Conservation (phyloP, 768 basidiomycete genomes). For the Tylopilus felleus region DNA sequence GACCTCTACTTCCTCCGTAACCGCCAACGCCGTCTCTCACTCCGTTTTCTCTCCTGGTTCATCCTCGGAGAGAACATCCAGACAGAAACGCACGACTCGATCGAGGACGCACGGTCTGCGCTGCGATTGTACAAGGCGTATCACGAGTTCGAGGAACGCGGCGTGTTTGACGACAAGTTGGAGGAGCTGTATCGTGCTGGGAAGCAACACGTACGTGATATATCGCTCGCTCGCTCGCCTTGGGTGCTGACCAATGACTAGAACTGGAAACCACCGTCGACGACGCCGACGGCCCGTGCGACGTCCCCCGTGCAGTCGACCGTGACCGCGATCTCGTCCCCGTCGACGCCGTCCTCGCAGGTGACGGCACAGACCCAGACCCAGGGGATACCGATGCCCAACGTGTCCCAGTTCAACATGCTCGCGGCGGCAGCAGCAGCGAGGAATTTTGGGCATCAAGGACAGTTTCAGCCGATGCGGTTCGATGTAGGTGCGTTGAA, state of each 20-base stretch:
- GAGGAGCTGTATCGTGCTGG: slow-evolving; percentile 83
- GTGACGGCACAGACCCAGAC: neutral
- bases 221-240: too few species aligned
- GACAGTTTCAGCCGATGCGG: slow-evolving; percentile 21
- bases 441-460: slow-evolving; percentile 23
- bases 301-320: neutral
- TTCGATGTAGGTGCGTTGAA: slow-evolving; percentile 16
- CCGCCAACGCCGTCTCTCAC: slow-evolving; percentile 83
- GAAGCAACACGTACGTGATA: slow-evolving; percentile 56
- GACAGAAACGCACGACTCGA: slow-evolving; percentile 94
- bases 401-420: slow-evolving; percentile 28
- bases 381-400: neutral
- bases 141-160: slow-evolving; percentile 68
- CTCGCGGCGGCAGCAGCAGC: slow-evolving; percentile 23
- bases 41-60: slow-evolving; percentile 93
- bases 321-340: neutral
- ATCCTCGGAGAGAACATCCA: slow-evolving; percentile 91
- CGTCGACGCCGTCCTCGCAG: slow-evolving; percentile 4
- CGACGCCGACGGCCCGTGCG: neutral
- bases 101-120: slow-evolving; percentile 91
- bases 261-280: slow-evolving; percentile 57
- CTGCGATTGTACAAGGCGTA: slow-evolving; percentile 82
- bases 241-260: slow-evolving; percentile 19
- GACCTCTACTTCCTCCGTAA: slow-evolving; percentile 86
- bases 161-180: slow-evolving; percentile 80